Conservation (phyloP, 805 yeast genomes). For the Clavispora santaluciae region DNA sequence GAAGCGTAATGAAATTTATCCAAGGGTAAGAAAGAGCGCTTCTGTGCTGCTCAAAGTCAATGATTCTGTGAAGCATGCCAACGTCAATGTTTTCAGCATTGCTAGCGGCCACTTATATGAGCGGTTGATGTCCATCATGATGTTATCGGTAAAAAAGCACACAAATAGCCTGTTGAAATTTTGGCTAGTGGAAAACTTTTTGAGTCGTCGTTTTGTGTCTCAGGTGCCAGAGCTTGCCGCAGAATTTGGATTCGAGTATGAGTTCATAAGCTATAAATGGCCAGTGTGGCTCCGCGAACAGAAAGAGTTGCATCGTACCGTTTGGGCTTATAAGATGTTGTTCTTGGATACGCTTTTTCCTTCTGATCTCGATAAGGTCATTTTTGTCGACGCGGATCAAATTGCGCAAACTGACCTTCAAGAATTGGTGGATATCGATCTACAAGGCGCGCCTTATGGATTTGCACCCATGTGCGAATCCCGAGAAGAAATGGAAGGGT, state of each 20-base stretch:
- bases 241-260: conserved; percentile 61
- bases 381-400: conserved; percentile 86
- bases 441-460: conserved; percentile 81
- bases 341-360: conserved; percentile 89
- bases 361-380: conserved; percentile 62
- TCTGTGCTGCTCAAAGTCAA: conserved; percentile 4
- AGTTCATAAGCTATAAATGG: conserved; percentile 85
- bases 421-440: conserved; percentile 62
- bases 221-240: conserved; percentile 57
- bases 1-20: conserved; percentile 42
- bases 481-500: conserved; percentile 74
- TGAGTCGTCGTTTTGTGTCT: conserved; percentile 64
- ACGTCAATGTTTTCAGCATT: conserved; percentile 73
- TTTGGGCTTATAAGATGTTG: conserved; percentile 86
- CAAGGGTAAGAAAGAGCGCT: conserved; percentile 38
- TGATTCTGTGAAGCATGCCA: conserved; percentile 21
- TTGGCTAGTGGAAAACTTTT: conserved; percentile 81
- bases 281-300: conserved; percentile 85
- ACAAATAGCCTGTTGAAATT: conserved; percentile 60
- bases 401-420: conserved; percentile 70
- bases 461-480: conserved; percentile 86
- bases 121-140: conserved; percentile 71
- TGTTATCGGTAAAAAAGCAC: conserved; percentile 64
- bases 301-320: conserved; percentile 67
- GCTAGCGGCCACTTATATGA: conserved; percentile 83